Evolutionary conservation across 306 rosid species (phyloP).

Genomic region (Prunus kanzakura): DNA sequence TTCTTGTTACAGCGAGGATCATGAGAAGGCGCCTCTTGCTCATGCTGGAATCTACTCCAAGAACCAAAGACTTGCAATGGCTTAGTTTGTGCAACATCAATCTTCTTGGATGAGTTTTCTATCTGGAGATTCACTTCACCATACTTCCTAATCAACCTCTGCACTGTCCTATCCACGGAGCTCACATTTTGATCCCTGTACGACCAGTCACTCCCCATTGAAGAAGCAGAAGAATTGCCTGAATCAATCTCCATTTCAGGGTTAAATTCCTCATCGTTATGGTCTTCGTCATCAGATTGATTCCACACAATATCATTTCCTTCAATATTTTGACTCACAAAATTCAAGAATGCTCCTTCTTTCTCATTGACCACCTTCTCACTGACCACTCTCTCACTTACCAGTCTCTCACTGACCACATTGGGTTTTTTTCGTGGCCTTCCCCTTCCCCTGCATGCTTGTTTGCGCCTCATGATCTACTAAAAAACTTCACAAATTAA

Average conservation of each 20-base stretch:
- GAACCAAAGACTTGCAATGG: background rate
- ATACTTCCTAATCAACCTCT: slow-evolving; percentile 3
- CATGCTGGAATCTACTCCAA: slow-evolving; percentile 25
- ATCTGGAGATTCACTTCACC: slow-evolving; percentile 2
- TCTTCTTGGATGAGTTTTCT: background rate
- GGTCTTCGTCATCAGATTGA: background rate
- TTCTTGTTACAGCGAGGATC: slow-evolving; percentile 40
- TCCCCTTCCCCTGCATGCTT: background rate
- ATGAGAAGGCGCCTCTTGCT: slow-evolving; percentile 34
- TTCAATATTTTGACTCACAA: background rate
- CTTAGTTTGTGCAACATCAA: no score
- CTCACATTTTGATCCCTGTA: background rate
- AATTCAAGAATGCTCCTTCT: slow-evolving; percentile 4
- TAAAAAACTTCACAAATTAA: background rate
- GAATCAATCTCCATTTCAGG: slow-evolving; percentile 9
- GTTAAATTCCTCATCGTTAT: background rate
- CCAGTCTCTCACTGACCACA: background rate
- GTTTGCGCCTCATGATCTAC: slow-evolving; percentile 1
- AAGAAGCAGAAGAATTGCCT: background rate
- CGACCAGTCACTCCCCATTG: background rate
- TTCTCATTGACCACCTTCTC: background rate
- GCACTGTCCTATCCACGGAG: slow-evolving; percentile 1
- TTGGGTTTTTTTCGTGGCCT: background rate
- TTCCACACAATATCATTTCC: background rate
- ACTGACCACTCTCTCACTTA: background rate